Conservation (phyloP, 345 rosid species). For the Pugionium dolabratum region DNA sequence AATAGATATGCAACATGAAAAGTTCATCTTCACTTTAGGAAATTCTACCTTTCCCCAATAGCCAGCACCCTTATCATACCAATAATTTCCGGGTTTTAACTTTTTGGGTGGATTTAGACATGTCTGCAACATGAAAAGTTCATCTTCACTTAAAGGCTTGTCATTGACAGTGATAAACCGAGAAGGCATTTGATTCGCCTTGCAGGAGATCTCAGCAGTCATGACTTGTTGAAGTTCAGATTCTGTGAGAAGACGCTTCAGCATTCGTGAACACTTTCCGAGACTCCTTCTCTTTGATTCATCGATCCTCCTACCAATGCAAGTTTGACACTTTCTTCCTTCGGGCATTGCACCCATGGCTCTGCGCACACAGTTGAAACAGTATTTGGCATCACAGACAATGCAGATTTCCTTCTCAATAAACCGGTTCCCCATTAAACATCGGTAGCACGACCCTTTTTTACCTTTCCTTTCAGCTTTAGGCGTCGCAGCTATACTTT, state of each 20-base stretch:
- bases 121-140: slow-evolving; percentile 55
- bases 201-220: slow-evolving; percentile 59
- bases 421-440: slow-evolving; percentile 62
- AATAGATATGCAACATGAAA: too few species aligned
- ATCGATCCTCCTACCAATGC: slow-evolving; percentile 67
- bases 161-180: slow-evolving; percentile 59
- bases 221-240: slow-evolving; percentile 57
- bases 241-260: slow-evolving; percentile 54
- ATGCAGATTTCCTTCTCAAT: slow-evolving; percentile 76
- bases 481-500: slow-evolving; percentile 39
- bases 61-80: slow-evolving; percentile 87
- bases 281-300: slow-evolving; percentile 59
- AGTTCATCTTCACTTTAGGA: background rate
- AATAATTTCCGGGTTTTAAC: slow-evolving; percentile 72
- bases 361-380: slow-evolving; percentile 64
- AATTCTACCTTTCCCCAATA: slow-evolving; percentile 88
- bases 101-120: slow-evolving; percentile 70
- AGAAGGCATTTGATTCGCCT: slow-evolving; percentile 72
- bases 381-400: slow-evolving; percentile 84
- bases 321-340: slow-evolving; percentile 79
- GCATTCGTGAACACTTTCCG: slow-evolving; percentile 66
- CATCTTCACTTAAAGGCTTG: slow-evolving; percentile 50
- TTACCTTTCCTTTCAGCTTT: slow-evolving; percentile 63
- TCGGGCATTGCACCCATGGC: slow-evolving; percentile 96
- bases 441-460: slow-evolving; percentile 77